Evolutionary conservation across 257 asterid species (phyloP).

Genomic region (Solanum appendiculatum): DNA sequence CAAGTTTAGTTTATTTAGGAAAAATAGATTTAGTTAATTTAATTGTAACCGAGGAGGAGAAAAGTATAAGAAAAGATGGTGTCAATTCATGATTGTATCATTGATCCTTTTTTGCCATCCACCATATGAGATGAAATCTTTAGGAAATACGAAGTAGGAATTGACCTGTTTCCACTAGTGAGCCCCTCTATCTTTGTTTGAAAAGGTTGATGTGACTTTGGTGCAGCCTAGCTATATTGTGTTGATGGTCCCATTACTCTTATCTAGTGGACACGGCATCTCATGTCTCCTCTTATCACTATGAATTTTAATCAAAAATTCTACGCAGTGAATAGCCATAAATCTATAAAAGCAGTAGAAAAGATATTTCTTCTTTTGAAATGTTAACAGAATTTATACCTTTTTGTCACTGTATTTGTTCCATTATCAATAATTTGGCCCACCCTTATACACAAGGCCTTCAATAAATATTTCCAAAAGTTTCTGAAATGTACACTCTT

Average conservation of each 20-base stretch:
- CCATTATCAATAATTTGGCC: constrained; percentile 14
- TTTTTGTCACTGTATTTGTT: background rate
- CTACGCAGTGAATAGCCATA: background rate
- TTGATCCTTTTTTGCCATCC: background rate
- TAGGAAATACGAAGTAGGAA: background rate
- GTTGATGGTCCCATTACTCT: background rate
- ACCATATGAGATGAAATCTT: background rate
- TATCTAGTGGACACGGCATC: constrained; percentile 4
- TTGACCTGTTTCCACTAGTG: background rate
- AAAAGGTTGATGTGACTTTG: constrained; percentile 2
- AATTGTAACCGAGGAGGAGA: background rate
- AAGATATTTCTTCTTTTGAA: constrained; percentile 3
- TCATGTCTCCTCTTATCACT: background rate
- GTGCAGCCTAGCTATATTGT: background rate
- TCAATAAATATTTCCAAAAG: constrained; percentile 31
- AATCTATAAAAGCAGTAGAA: background rate
- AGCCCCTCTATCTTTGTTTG: background rate
- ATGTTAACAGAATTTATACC: constrained; percentile 22
- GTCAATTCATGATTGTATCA: background rate
- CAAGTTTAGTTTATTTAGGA: background rate
- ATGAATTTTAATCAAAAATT: background rate
- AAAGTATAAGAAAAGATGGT: background rate
- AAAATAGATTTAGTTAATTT: background rate
- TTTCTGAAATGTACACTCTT: constrained; percentile 15
- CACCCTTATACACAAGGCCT: constrained; percentile 6